phyloP scores from a whole-genome alignment of 192 early-diverging fungal genomes.

The Irineochytrium annulatum region DNA sequence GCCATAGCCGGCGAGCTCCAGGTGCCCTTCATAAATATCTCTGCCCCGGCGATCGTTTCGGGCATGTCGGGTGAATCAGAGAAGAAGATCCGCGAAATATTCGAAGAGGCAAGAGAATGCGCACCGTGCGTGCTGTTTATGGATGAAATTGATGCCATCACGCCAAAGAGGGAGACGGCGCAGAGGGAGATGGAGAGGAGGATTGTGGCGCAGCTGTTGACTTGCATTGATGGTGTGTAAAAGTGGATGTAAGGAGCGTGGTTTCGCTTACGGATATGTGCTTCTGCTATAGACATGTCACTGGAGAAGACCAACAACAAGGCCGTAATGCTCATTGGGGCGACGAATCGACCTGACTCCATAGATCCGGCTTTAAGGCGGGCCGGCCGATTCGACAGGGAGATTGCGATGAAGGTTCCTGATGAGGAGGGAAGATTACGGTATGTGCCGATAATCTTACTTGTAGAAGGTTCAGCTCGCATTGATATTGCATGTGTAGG shows the following conservation, averaged over 20 bases:
- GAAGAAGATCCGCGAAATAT: conserved; percentile 95
- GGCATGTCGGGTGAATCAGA: conserved; percentile 99
- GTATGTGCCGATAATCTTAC: conserved; percentile 39
- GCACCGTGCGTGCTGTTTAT: conserved; percentile 94
- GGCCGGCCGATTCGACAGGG: conserved; percentile 83
- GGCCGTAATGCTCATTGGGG: conserved; percentile 87
- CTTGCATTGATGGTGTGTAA: conserved; percentile 86
- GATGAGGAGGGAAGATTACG: conserved; percentile 82
- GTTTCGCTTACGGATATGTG: background rate
- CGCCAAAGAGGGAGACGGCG: conserved; percentile 85
- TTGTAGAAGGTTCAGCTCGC: background rate
- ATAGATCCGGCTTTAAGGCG: conserved; percentile 77
- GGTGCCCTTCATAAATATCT: conserved; percentile 89
- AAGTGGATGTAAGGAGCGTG: too few species aligned
- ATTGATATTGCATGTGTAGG: conserved; percentile 26
- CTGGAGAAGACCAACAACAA: conserved; percentile 83
- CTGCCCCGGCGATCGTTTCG: conserved; percentile 90
- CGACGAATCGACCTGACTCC: conserved; percentile 86
- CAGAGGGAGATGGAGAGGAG: conserved; percentile 94
- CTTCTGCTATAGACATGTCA: conserved; percentile 61
- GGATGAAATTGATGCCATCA: conserved; percentile 97
- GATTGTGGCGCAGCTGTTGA: conserved; percentile 94
- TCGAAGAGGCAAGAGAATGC: conserved; percentile 86
- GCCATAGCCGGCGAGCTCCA: conserved; percentile 93
- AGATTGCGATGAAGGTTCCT: conserved; percentile 84